phyloP scores from a whole-genome alignment of 305 asterid species.

The Plantago coronopus region DNA sequence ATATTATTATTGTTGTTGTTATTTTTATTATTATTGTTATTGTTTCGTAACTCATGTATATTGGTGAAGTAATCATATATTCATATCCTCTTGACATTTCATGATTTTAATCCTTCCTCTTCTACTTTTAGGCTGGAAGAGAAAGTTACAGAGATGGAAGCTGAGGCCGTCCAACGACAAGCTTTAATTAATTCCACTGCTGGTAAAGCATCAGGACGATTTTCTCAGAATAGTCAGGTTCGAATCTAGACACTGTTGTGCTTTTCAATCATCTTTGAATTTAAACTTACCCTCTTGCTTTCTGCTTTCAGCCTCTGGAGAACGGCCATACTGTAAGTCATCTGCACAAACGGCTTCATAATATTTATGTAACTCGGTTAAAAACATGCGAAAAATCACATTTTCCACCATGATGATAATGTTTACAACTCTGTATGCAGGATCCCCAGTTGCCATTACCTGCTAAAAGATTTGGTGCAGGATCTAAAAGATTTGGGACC shows the following conservation, averaged over 20 bases:
- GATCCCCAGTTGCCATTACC: constrained; percentile 41
- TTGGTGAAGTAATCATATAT: constrained; percentile 16
- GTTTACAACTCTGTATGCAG: constrained; percentile 35
- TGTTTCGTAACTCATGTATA: constrained; percentile 11
- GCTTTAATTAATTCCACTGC: constrained; percentile 46
- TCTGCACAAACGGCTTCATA: constrained; percentile 15
- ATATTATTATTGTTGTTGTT: neutral
- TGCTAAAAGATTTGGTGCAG: constrained; percentile 8
- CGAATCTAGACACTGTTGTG: constrained; percentile 21
- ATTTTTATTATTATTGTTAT: neutral
- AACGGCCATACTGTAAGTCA: constrained; percentile 65
- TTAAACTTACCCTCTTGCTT: constrained; percentile 27
- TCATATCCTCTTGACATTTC: constrained; percentile 10
- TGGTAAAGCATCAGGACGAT: constrained; percentile 53
- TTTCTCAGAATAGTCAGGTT: constrained; percentile 40
- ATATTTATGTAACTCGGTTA: constrained; percentile 9
- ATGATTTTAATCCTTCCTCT: constrained; percentile 22
- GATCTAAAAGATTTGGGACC: constrained; percentile 20
- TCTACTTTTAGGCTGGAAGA: constrained; percentile 62
- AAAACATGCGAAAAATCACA: constrained; percentile 7
- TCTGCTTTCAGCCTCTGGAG: constrained; percentile 55
- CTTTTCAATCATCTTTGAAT: constrained; percentile 13
- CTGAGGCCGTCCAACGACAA: constrained; percentile 60
- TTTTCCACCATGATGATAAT: constrained; percentile 22
- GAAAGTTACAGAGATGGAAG: constrained; percentile 64